A percentile compares a stretch with the other conserved stretches of the same genome.
Evolutionary conservation across 306 rosid genomes (phyloP).

Genomic region (Cicer judaicum): DNA sequence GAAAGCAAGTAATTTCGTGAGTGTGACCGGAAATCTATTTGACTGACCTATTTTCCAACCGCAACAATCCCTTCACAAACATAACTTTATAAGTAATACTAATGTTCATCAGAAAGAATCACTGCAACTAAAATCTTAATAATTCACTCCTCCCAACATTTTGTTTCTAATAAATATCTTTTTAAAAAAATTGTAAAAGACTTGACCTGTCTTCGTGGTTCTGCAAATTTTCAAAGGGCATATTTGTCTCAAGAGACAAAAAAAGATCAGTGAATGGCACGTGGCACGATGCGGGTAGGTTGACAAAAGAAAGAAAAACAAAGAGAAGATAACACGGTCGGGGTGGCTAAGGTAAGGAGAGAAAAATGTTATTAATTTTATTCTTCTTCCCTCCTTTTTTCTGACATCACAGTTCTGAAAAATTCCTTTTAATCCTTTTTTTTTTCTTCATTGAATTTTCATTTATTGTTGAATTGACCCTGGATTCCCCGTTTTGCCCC

Average conservation of each 20-base stretch:
- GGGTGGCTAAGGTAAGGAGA: conserved; percentile 45
- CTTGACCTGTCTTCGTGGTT: conserved; percentile 32
- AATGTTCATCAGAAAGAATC: conserved; percentile 33
- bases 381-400: conserved; percentile 46
- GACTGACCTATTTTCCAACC: conserved; percentile 47
- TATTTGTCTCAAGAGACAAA: background rate
- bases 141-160: background rate
- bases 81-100: conserved; percentile 25
- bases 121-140: background rate
- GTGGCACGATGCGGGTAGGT: conserved; percentile 37
- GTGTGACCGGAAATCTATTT: conserved; percentile 21
- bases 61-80: background rate
- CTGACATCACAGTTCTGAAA: conserved; percentile 56
- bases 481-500: conserved; percentile 52
- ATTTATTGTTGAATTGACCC: background rate
- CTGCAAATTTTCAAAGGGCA: conserved; percentile 18
- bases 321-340: conserved; percentile 33
- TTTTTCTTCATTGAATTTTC: background rate
- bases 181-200: background rate
- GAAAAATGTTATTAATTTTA: conserved; percentile 41
- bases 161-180: background rate
- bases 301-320: conserved; percentile 39
- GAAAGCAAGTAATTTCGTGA: conserved; percentile 49
- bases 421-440: background rate
- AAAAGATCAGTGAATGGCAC: conserved; percentile 27